These are phyloP conservation scores for Fennellomyces sp. DNA, from an alignment of 371 early-diverging fungal genomes.

Conservation along the genomic window DNA sequence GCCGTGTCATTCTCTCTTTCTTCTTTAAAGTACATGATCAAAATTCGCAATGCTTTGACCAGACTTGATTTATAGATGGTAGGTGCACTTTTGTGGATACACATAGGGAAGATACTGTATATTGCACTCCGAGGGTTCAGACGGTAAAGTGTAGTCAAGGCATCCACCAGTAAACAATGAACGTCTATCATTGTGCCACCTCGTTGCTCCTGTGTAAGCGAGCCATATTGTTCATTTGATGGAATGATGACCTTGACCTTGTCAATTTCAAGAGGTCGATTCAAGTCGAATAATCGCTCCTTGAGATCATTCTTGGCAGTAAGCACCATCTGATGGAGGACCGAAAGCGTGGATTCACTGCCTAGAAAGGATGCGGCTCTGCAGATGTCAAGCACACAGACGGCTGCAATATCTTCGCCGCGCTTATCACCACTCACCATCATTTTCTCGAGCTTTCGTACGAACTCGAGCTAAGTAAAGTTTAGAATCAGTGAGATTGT, in stretches of 20 bases:
- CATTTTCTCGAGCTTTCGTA: neutral
- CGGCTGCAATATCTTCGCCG: constrained; percentile 65
- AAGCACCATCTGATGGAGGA: neutral
- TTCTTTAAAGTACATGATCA: neutral
- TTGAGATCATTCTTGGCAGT: neutral
- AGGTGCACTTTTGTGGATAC: neutral
- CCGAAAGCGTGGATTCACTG: neutral
- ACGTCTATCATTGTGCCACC: neutral
- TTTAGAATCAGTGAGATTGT: neutral
- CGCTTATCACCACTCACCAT: constrained; percentile 54
- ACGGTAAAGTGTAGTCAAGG: neutral
- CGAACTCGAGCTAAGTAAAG: neutral
- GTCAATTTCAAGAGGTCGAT: neutral
- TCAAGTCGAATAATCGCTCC: neutral
- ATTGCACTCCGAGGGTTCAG: neutral
- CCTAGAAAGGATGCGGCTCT: constrained; percentile 65
- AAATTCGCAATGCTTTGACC: neutral
- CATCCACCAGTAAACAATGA: neutral
- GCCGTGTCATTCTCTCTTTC: neutral
- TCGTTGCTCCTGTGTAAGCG: neutral
- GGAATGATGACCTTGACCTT: neutral
- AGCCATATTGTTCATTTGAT: neutral
- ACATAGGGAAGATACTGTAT: neutral
- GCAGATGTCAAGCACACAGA: constrained; percentile 79
- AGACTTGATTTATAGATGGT: neutral